Conservation (phyloP, 805 yeast genomes). For the Lipomyces orientalis region DNA sequence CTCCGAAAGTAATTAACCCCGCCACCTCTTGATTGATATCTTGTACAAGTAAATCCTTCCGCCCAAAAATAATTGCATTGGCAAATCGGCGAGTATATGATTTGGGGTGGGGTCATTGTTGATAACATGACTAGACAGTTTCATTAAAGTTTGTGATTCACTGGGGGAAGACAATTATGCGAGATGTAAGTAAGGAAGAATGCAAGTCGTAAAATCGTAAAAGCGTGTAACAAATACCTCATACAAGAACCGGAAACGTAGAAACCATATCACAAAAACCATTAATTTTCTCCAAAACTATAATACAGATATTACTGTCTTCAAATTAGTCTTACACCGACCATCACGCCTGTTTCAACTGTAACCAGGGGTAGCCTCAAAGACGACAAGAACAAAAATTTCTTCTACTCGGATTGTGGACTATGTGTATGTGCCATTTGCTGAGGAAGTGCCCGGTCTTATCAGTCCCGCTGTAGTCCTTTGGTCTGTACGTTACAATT, state of each 20-base stretch:
- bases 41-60: neutral
- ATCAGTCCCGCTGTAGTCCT: constrained; percentile 74
- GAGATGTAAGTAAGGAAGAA: neutral
- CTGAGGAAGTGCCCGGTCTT: constrained; percentile 25
- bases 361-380: neutral
- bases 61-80: too few relatives aligned
- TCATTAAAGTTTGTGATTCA: too few relatives aligned
- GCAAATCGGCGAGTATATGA: too few relatives aligned
- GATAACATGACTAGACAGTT: too few relatives aligned
- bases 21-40: neutral
- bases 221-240: neutral
- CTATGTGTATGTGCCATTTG: constrained; percentile 1
- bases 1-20: neutral
- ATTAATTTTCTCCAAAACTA: neutral
- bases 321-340: neutral
- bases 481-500: constrained; percentile 47
- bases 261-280: neutral
- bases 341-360: neutral
- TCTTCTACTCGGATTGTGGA: constrained; percentile 5
- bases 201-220: neutral
- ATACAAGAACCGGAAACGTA: neutral
- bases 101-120: too few relatives aligned
- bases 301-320: neutral
- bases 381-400: neutral
- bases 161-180: too few relatives aligned